Evolutionary conservation across 257 asterid species (phyloP).

Genomic region (Primulina eburnea): DNA sequence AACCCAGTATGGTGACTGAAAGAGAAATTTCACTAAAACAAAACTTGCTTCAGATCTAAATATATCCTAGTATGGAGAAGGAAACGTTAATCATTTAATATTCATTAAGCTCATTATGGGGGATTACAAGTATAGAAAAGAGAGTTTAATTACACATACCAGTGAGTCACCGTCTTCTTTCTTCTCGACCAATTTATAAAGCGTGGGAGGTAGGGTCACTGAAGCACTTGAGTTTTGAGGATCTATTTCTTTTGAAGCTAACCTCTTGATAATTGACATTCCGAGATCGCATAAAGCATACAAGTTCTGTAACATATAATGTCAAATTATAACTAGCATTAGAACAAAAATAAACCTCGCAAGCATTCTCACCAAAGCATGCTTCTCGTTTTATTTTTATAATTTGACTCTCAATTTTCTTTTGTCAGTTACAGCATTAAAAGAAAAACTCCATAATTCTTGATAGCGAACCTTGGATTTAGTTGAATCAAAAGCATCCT

Average conservation of each 20-base stretch:
- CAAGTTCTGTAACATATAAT: constrained; percentile 54
- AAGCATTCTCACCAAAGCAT: constrained; percentile 19
- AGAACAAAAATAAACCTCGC: constrained; percentile 11
- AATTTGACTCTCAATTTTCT: not conserved
- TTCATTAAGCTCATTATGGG: constrained; percentile 19
- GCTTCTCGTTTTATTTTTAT: constrained; percentile 7
- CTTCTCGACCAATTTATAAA: constrained; percentile 57
- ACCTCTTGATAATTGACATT: constrained; percentile 57
- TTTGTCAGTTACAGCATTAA: constrained; percentile 1
- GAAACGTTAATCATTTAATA: constrained; percentile 1
- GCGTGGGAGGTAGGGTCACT: constrained; percentile 54
- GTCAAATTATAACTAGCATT: constrained; percentile 21
- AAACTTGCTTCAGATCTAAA: constrained; percentile 12
- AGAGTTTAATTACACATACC: constrained; percentile 26
- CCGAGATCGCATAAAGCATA: constrained; percentile 87
- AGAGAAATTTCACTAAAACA: not conserved
- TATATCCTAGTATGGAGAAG: constrained; percentile 8
- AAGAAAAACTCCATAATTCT: constrained; percentile 12
- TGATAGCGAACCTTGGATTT: constrained; percentile 72
- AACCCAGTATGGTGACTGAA: constrained; percentile 6
- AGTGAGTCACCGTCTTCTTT: constrained; percentile 40
- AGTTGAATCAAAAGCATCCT: constrained; percentile 63
- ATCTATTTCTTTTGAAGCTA: constrained; percentile 55
- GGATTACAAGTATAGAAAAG: constrained; percentile 21
- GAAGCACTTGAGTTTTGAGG: constrained; percentile 51